Percentiles rank a stretch among this genome's conserved stretches.
Evolutionary conservation across 163 green algal genomes (phyloP).

Genomic region (Trebouxia gelatinosa): DNA sequence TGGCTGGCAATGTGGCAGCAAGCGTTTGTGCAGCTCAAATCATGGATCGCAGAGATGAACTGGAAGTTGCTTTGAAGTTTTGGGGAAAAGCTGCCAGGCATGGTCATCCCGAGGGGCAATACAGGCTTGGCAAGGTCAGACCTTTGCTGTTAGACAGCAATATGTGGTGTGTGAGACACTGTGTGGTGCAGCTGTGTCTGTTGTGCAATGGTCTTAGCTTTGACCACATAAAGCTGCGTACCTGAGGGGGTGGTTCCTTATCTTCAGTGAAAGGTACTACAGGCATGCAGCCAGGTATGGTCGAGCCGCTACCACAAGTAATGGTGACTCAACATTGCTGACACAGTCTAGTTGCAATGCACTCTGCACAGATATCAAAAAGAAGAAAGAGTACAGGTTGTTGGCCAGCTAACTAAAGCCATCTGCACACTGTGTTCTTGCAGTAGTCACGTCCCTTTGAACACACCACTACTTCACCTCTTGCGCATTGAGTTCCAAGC

Average conservation of each 20-base stretch:
- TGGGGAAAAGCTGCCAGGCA: conserved; percentile 41
- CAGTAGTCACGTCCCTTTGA: too few relatives aligned
- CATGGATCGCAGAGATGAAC: conserved; percentile 28
- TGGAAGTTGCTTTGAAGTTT: conserved; percentile 31
- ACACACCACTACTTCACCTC: too few relatives aligned
- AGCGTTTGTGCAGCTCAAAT: conserved; percentile 30
- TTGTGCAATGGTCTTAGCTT: background rate
- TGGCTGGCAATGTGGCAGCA: conserved; percentile 36
- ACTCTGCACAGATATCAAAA: too few relatives aligned
- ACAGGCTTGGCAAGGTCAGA: conserved; percentile 33
- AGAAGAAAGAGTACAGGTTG: too few relatives aligned
- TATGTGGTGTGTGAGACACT: too few relatives aligned
- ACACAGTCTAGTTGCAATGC: too few relatives aligned
- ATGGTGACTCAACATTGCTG: too few relatives aligned
- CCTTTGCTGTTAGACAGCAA: conserved; percentile 20
- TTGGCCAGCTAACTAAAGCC: too few relatives aligned
- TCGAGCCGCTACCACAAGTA: background rate
- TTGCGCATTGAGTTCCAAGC: too few relatives aligned
- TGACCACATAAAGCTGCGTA: background rate
- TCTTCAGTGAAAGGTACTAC: background rate
- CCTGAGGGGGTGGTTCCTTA: background rate
- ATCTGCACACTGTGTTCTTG: too few relatives aligned
- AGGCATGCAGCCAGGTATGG: background rate
- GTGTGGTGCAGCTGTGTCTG: conserved; percentile 40
- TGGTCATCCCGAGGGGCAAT: conserved; percentile 36